Evolutionary conservation across 208 protist species (phyloP).

Genomic region (Trypanosoma cruzi): DNA sequence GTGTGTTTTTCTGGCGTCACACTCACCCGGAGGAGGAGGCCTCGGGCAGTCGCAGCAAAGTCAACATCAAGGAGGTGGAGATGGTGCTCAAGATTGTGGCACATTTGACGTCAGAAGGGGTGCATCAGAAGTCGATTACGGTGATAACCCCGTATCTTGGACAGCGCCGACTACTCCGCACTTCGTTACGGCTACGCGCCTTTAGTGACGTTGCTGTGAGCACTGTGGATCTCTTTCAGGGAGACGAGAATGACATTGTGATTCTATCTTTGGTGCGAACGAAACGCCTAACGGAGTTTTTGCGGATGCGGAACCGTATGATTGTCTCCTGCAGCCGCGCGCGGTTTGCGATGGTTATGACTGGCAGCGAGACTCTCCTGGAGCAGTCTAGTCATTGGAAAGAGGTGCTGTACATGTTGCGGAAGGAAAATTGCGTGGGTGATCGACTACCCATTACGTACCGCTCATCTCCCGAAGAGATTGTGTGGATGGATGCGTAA

Average conservation of each 20-base stretch:
- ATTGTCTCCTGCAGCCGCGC: slow-evolving; percentile 96
- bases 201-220: slow-evolving; percentile 78
- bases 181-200: slow-evolving; percentile 62
- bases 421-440: slow-evolving; percentile 54
- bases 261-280: slow-evolving; percentile 94
- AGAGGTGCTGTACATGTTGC: slow-evolving; percentile 64
- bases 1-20: slow-evolving; percentile 92
- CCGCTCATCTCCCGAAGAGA: slow-evolving; percentile 32
- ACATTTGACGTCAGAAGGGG: slow-evolving; percentile 82
- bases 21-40: slow-evolving; percentile 81
- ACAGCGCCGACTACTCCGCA: slow-evolving; percentile 85
- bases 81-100: slow-evolving; percentile 77
- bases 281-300: slow-evolving; percentile 94
- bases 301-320: slow-evolving; percentile 92
- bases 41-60: slow-evolving; percentile 79
- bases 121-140: slow-evolving; percentile 89
- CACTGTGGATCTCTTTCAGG: slow-evolving; percentile 97
- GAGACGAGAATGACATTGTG: slow-evolving; percentile 95
- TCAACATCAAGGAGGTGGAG: slow-evolving; percentile 81
- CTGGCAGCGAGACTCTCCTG: slow-evolving; percentile 83
- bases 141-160: slow-evolving; percentile 96
- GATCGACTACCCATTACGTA: slow-evolving; percentile 71
- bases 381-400: slow-evolving; percentile 79
- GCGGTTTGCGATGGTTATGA: slow-evolving; percentile 87
- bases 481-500: slow-evolving; percentile 29